Evolutionary conservation across 805 yeast species (phyloP).

Genomic region (Saccharomycopsis sp.): DNA sequence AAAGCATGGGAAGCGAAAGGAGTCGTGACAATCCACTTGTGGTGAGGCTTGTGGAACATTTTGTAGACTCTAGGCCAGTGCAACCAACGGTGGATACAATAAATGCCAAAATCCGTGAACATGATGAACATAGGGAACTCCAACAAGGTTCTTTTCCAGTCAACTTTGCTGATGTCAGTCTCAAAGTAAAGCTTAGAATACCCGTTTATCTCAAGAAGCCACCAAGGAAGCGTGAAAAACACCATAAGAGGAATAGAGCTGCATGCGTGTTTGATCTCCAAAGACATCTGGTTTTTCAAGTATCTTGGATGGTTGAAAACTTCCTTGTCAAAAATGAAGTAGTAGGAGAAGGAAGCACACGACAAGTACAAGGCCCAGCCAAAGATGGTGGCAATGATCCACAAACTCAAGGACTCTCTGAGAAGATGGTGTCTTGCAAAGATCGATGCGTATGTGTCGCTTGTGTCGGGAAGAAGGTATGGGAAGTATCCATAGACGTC

Average conservation of each 20-base stretch:
- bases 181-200: conserved; percentile 71
- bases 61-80: conserved; percentile 92
- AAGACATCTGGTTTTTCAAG: conserved; percentile 82
- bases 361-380: conserved; percentile 79
- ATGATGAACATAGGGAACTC: conserved; percentile 78
- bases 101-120: conserved; percentile 92
- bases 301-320: conserved; percentile 95
- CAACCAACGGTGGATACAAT: conserved; percentile 83
- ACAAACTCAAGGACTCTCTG: conserved; percentile 65
- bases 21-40: conserved; percentile 97
- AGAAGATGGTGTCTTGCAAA: conserved; percentile 64
- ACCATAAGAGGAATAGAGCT: conserved; percentile 90
- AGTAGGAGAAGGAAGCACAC: conserved; percentile 72
- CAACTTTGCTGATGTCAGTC: conserved; percentile 56
- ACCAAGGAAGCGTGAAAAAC: conserved; percentile 81
- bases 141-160: conserved; percentile 52
- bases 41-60: conserved; percentile 90
- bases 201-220: conserved; percentile 76
- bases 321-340: conserved; percentile 75
- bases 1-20: conserved; percentile 98
- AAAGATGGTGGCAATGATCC: conserved; percentile 64
- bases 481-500: conserved; percentile 61
- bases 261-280: conserved; percentile 75
- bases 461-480: conserved; percentile 47
- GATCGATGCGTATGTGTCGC: conserved; percentile 56